A percentile compares a stretch with the other conserved stretches of the same genome.
Conservation (phyloP, 2,329 filamentous ascomycete genomes). For the Akanthomyces dipterigenus region DNA sequence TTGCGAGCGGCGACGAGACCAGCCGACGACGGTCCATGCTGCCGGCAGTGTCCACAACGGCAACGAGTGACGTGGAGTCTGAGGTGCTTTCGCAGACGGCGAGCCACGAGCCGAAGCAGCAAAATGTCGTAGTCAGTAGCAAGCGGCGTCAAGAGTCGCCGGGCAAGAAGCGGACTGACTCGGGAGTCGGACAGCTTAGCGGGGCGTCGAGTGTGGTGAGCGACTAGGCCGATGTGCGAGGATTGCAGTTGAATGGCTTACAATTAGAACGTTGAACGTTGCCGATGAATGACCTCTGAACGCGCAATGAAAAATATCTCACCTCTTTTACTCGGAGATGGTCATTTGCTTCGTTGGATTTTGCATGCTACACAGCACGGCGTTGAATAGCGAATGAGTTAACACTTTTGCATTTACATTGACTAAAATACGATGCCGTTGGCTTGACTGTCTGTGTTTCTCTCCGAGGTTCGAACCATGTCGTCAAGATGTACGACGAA, state of each 20-base stretch:
- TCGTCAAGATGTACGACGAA: neutral
- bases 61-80: conserved; percentile 17
- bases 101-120: conserved; percentile 12
- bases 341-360: conserved; percentile 3
- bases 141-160: conserved; percentile 15
- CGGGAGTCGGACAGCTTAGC: conserved; percentile 27
- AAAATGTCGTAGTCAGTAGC: neutral
- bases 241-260: neutral
- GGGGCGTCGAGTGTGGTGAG: conserved; percentile 19
- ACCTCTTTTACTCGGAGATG: neutral
- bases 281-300: neutral
- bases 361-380: conserved; percentile 3
- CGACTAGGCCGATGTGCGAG: conserved; percentile 4
- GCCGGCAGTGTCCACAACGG: conserved; percentile 16
- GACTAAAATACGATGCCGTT: neutral
- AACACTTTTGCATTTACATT: neutral
- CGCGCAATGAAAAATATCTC: neutral
- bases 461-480: too few species aligned
- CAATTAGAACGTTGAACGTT: neutral
- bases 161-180: conserved; percentile 27
- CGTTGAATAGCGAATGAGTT: conserved; percentile 9
- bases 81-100: conserved; percentile 16
- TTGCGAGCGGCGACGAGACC: conserved; percentile 18
- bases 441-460: too few species aligned
- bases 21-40: conserved; percentile 26